Conservation (phyloP, 768 basidiomycete species). For the Trametes maxima region DNA sequence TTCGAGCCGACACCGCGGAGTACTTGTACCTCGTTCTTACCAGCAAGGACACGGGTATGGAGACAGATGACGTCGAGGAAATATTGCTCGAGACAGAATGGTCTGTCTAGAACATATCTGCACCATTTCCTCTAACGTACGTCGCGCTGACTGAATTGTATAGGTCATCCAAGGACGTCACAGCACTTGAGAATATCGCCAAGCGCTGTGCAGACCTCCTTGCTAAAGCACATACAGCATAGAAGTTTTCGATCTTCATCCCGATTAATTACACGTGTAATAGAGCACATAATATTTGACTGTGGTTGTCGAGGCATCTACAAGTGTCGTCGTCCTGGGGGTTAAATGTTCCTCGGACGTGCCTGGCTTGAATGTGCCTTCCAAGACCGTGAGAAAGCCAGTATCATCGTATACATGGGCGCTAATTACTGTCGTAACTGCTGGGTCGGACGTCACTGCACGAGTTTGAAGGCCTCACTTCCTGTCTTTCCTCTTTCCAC, state of each 20-base stretch:
- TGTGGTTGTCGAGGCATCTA: too few species aligned
- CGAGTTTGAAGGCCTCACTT: background rate
- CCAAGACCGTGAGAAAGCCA: slow-evolving; percentile 22
- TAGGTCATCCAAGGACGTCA: slow-evolving; percentile 53
- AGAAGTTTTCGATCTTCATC: too few species aligned
- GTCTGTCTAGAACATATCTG: slow-evolving; percentile 42
- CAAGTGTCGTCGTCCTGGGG: background rate
- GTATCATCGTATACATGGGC: slow-evolving; percentile 11
- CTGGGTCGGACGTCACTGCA: slow-evolving; percentile 23
- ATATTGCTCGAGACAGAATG: slow-evolving; percentile 82
- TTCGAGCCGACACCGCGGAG: slow-evolving; percentile 82
- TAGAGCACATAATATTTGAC: too few species aligned
- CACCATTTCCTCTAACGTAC: too few species aligned
- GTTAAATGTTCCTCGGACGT: background rate
- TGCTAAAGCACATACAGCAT: background rate
- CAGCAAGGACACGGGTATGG: slow-evolving; percentile 62
- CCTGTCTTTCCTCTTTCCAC: slow-evolving; percentile 8
- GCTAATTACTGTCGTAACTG: slow-evolving; percentile 10
- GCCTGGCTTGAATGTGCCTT: background rate
- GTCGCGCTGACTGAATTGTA: slow-evolving; percentile 6
- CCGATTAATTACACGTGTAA: too few species aligned
- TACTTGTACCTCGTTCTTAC: slow-evolving; percentile 79
- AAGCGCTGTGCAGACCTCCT: slow-evolving; percentile 45
- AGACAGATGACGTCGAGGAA: slow-evolving; percentile 68
- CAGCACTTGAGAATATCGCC: slow-evolving; percentile 43